These are phyloP conservation scores for Leishmania gerbilli DNA, from an alignment of 208 protist genomes.

Conservation along the genomic window DNA sequence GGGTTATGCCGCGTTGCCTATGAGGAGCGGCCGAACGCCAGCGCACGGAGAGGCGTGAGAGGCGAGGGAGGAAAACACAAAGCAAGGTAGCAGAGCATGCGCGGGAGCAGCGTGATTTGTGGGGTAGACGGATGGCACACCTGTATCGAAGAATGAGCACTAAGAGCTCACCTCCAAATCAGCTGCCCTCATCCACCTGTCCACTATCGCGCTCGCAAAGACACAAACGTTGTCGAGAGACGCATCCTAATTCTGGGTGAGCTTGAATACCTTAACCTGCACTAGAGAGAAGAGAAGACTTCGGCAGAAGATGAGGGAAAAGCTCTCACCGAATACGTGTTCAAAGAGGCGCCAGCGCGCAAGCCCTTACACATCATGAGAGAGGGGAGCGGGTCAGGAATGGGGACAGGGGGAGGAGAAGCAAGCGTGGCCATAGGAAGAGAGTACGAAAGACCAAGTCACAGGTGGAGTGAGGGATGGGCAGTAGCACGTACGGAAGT, in stretches of 20 bases:
- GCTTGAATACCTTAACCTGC: conserved; percentile 33
- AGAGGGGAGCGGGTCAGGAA: not conserved
- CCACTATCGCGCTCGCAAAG: not conserved
- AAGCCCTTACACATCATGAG: not conserved
- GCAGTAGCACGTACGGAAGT: not conserved
- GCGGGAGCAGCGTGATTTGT: not conserved
- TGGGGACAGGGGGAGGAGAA: not conserved
- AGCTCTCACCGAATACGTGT: conserved; percentile 13
- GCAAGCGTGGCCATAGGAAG: not conserved
- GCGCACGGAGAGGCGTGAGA: not conserved
- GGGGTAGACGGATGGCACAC: not conserved
- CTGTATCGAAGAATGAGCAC: not conserved
- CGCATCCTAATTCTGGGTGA: conserved; percentile 10
- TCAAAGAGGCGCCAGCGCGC: not conserved
- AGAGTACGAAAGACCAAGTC: not conserved
- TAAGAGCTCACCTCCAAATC: not conserved
- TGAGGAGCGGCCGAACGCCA: not conserved
- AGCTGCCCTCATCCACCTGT: not conserved
- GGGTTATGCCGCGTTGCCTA: not conserved
- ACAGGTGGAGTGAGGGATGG: not conserved
- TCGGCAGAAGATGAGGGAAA: conserved; percentile 27
- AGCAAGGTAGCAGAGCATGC: not conserved
- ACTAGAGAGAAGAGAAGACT: not conserved
- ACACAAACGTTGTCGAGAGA: not conserved
- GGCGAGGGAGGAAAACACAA: not conserved